phyloP scores from a whole-genome alignment of 371 early-diverging fungal genomes.

The Haplosporangium sp. region DNA sequence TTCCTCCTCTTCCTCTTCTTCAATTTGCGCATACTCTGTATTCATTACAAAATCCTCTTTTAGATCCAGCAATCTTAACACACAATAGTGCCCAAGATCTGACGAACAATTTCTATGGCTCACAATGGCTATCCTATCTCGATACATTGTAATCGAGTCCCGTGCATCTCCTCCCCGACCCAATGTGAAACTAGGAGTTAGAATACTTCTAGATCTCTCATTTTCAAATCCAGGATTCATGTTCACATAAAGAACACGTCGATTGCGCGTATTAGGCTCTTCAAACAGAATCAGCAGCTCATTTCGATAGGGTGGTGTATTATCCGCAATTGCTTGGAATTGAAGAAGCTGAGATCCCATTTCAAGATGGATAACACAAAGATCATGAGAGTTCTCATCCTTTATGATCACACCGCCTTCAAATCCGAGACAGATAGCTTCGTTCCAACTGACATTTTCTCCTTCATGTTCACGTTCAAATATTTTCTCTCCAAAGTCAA shows the following conservation, averaged over 20 bases:
- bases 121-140: constrained; percentile 44
- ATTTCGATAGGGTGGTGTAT: constrained; percentile 12
- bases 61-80: constrained; percentile 25
- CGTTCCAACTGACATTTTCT: constrained; percentile 14
- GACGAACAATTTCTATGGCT: constrained; percentile 36
- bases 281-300: constrained; percentile 42
- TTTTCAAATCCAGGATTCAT: constrained; percentile 23
- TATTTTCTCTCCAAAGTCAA: constrained; percentile 15
- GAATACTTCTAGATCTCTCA: constrained; percentile 13
- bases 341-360: constrained; percentile 24
- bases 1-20: constrained; percentile 4
- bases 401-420: constrained; percentile 32
- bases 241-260: constrained; percentile 21
- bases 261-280: constrained; percentile 26
- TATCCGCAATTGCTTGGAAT: constrained; percentile 36
- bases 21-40: constrained; percentile 21
- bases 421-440: constrained; percentile 37
- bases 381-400: constrained; percentile 26
- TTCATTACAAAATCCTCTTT: constrained; percentile 20
- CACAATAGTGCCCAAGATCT: constrained; percentile 36
- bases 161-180: constrained; percentile 46
- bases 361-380: constrained; percentile 23
- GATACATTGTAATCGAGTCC: constrained; percentile 45
- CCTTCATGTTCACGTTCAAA: constrained; percentile 7
- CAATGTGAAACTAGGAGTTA: constrained; percentile 19